Percentiles rank a stretch among this genome's conserved stretches.
Conservation (phyloP, 768 basidiomycete species). For the Galerina marginata region DNA sequence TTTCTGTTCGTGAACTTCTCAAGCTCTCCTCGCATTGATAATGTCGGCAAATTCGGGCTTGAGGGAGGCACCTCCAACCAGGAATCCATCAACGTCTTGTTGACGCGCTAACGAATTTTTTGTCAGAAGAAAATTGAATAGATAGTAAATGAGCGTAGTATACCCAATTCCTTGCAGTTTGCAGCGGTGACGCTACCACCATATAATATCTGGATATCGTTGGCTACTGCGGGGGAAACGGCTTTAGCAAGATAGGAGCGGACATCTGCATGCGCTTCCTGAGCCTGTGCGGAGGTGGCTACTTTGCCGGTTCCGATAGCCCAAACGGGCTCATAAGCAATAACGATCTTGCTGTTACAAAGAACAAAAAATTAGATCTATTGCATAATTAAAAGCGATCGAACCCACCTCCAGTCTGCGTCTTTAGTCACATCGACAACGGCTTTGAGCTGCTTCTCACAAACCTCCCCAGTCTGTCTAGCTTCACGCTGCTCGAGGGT, state of each 20-base stretch:
- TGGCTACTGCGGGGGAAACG: slow-evolving; percentile 74
- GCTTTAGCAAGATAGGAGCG: slow-evolving; percentile 71
- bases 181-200: slow-evolving; percentile 92
- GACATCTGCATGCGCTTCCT: slow-evolving; percentile 87
- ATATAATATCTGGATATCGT: slow-evolving; percentile 86
- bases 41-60: slow-evolving; percentile 97
- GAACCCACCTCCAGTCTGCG: slow-evolving; percentile 78
- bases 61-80: slow-evolving; percentile 96
- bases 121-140: neutral
- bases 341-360: slow-evolving; percentile 74
- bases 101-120: slow-evolving; percentile 56
- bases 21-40: slow-evolving; percentile 65
- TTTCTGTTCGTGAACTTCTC: no score
- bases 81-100: slow-evolving; percentile 94
- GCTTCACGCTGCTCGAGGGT: slow-evolving; percentile 87
- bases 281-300: slow-evolving; percentile 90
- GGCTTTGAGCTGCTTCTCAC: slow-evolving; percentile 81
- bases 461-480: slow-evolving; percentile 76
- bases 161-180: slow-evolving; percentile 89
- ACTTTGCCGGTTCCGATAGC: slow-evolving; percentile 99
- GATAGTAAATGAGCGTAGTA: slow-evolving; percentile 31
- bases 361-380: neutral
- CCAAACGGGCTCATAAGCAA: slow-evolving; percentile 98
- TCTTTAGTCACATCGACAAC: slow-evolving; percentile 67
- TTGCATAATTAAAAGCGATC: slow-evolving; percentile 1